Conservation (phyloP, 169 alveolate genomes). For the Plasmodium sp. region DNA sequence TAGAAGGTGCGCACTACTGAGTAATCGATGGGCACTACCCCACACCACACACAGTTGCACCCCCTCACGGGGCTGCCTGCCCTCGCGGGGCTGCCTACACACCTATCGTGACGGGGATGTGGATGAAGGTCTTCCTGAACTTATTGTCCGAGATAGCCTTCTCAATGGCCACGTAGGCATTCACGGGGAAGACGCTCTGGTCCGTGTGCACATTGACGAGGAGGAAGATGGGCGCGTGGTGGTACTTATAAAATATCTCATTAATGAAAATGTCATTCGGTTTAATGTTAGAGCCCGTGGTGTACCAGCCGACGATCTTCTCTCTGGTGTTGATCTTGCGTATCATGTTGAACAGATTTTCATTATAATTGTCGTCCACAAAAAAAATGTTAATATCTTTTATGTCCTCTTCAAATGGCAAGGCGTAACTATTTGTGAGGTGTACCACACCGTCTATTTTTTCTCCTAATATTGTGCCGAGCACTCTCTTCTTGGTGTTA, state of each 20-base stretch:
- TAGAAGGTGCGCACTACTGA: too few species aligned
- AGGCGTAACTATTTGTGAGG: constrained; percentile 98
- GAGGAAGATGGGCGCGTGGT: constrained; percentile 95
- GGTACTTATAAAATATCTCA: constrained; percentile 95
- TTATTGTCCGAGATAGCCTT: constrained; percentile 95
- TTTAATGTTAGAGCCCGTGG: constrained; percentile 98
- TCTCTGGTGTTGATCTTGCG: constrained; percentile 96
- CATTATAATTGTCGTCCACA: constrained; percentile 98
- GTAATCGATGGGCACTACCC: too few species aligned
- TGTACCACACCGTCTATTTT: constrained; percentile 89
- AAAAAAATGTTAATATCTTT: constrained; percentile 98
- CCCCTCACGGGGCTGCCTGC: constrained; percentile 74
- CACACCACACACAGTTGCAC: neutral
- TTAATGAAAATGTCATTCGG: constrained; percentile 98
- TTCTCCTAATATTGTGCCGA: constrained; percentile 99
- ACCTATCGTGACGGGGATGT: constrained; percentile 94
- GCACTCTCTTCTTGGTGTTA: constrained; percentile 97
- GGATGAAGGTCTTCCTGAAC: constrained; percentile 94
- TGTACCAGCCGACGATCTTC: constrained; percentile 99
- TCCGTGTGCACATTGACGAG: constrained; percentile 91
- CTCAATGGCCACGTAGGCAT: constrained; percentile 95
- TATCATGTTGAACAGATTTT: constrained; percentile 97
- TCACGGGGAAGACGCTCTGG: constrained; percentile 91
- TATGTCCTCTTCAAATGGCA: constrained; percentile 99
- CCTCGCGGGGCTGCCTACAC: constrained; percentile 75